A percentile compares a stretch with the other conserved stretches of the same genome.
Evolutionary conservation across 2,329 filamentous ascomycete species (phyloP).

Genomic region (Akanthomyces uredinophilus): DNA sequence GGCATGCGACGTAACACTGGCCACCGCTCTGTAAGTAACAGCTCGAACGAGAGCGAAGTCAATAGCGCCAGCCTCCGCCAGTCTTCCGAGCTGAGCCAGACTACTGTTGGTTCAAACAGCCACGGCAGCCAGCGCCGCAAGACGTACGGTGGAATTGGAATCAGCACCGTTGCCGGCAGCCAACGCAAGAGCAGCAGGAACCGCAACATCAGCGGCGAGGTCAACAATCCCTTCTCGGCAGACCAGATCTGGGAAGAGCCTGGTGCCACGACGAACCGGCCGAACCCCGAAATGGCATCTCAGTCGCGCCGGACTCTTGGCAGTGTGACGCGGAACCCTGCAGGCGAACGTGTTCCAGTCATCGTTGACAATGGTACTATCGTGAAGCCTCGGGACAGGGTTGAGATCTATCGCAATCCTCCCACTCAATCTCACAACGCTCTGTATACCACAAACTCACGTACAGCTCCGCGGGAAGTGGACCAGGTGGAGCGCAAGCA

Average conservation of each 20-base stretch:
- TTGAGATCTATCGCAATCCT: conserved; percentile 80
- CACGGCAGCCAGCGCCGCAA: conserved; percentile 28
- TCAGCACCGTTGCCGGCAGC: conserved; percentile 33
- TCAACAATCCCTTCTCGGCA: conserved; percentile 62
- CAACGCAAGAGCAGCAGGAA: conserved; percentile 61
- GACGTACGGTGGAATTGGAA: conserved; percentile 36
- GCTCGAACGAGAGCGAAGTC: conserved; percentile 46
- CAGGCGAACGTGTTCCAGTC: background rate
- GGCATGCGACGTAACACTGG: conserved; percentile 39
- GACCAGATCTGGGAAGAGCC: conserved; percentile 90
- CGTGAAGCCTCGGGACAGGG: conserved; percentile 40
- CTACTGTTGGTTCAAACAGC: conserved; percentile 13
- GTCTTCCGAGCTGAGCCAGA: conserved; percentile 9
- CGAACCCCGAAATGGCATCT: conserved; percentile 27
- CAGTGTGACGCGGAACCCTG: conserved; percentile 29
- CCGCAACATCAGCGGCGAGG: conserved; percentile 65
- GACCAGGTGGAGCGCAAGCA: conserved; percentile 60
- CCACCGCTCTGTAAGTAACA: conserved; percentile 45
- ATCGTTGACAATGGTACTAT: conserved; percentile 28
- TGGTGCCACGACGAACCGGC: conserved; percentile 34
- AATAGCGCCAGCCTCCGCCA: conserved; percentile 26
- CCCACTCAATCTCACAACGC: conserved; percentile 79
- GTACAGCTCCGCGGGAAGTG: conserved; percentile 26
- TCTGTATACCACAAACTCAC: conserved; percentile 66
- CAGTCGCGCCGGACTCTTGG: conserved; percentile 28